A percentile compares a stretch with the other conserved stretches of the same genome.
Evolutionary conservation across 2,329 filamentous ascomycete genomes (phyloP).

Genomic region (Scedosporium boydii): DNA sequence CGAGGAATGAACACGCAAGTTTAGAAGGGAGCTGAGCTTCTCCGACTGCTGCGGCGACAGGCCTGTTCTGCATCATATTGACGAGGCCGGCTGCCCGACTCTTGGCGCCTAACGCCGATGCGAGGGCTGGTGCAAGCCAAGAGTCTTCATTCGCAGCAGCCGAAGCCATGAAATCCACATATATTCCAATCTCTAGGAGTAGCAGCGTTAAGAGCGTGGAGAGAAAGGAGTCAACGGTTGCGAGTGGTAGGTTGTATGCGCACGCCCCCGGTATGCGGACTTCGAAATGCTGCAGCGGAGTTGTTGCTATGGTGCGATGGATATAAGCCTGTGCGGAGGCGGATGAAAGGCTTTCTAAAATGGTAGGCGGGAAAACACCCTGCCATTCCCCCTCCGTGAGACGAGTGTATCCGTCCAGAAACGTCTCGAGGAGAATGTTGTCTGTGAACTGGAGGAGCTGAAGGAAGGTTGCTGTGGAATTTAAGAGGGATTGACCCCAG

Average conservation of each 20-base stretch:
- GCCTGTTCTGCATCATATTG: constrained; percentile 28
- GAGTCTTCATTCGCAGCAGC: constrained; percentile 18
- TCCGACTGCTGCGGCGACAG: constrained; percentile 20
- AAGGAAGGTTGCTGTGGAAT: constrained; percentile 16
- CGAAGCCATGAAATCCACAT: constrained; percentile 13
- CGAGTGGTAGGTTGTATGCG: constrained; percentile 15
- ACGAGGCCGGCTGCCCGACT: constrained; percentile 23
- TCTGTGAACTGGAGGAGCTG: constrained; percentile 21
- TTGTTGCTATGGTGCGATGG: constrained; percentile 22
- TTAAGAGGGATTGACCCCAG: constrained; percentile 19
- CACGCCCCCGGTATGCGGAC: constrained; percentile 16
- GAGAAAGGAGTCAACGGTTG: constrained; percentile 19
- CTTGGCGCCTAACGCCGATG: constrained; percentile 23
- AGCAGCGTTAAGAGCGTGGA: constrained; percentile 15
- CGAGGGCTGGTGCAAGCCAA: constrained; percentile 22
- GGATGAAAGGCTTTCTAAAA: constrained; percentile 21
- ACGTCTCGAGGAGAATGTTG: constrained; percentile 21
- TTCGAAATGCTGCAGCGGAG: constrained; percentile 23
- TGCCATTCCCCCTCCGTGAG: constrained; percentile 20
- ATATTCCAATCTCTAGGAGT: constrained; percentile 20
- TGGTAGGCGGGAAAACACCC: constrained; percentile 20
- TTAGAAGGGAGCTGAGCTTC: constrained; percentile 21
- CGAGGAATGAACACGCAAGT: constrained; percentile 23
- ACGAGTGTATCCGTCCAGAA: constrained; percentile 20
- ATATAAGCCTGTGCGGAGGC: constrained; percentile 25